A percentile compares a stretch with the other conserved stretches of the same genome.
These are phyloP conservation scores for Dysphania ambrosioides DNA, from an alignment of 148 eudicot species.

Conservation along the genomic window DNA sequence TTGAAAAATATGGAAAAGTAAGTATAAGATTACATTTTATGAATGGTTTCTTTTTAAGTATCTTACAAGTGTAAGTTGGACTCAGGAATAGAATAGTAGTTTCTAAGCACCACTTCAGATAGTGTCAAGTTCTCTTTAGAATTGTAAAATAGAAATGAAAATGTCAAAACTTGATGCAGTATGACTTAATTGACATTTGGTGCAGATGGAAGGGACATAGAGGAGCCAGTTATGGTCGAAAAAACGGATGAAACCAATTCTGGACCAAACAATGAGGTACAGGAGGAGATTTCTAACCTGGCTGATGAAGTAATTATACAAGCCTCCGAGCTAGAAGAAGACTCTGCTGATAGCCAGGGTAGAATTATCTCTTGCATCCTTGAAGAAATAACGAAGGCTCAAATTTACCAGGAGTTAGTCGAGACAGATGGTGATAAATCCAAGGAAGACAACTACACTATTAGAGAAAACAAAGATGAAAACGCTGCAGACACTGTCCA, in stretches of 20 bases:
- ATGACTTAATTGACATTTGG: background rate
- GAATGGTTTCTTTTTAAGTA: background rate
- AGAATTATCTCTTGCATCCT: background rate
- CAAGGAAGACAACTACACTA: background rate
- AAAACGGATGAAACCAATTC: conserved; percentile 8
- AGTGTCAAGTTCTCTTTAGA: background rate
- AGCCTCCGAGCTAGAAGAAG: background rate
- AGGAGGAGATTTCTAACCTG: background rate
- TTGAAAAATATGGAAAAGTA: background rate
- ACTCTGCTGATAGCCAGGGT: conserved; percentile 4
- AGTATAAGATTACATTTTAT: background rate
- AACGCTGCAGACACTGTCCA: background rate
- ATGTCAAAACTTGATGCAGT: background rate
- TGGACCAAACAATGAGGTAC: conserved; percentile 13
- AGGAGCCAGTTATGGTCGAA: conserved; percentile 9
- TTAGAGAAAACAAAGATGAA: background rate
- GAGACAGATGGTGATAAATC: conserved; percentile 13
- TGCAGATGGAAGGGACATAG: conserved; percentile 19
- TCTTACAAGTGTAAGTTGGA: background rate
- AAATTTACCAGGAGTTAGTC: conserved; percentile 4
- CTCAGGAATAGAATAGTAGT: background rate
- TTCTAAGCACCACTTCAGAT: background rate
- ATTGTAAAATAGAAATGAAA: conserved; percentile 3
- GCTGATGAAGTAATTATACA: conserved; percentile 11
- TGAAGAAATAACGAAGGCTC: conserved; percentile 9